These are phyloP conservation scores for Dendrobium nobile DNA, from an alignment of 106 monocot species.

Conservation along the genomic window DNA sequence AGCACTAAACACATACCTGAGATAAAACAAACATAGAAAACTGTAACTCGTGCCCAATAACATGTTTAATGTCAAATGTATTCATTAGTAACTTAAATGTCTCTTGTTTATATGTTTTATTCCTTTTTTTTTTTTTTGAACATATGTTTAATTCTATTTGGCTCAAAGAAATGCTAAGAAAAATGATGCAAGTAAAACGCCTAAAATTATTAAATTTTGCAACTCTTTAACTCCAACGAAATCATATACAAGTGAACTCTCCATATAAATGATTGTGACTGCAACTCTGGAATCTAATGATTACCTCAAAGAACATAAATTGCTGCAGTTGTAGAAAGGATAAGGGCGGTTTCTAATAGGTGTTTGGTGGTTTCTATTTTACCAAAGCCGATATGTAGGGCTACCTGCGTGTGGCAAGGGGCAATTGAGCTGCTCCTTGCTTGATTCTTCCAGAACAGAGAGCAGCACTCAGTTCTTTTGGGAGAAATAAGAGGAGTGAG, in stretches of 20 bases:
- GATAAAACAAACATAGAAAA: not conserved
- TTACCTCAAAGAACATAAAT: not conserved
- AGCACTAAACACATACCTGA: not conserved
- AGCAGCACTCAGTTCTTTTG: too few relatives aligned
- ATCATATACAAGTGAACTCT: not conserved
- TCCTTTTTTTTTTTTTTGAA: too few relatives aligned
- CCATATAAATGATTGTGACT: not conserved
- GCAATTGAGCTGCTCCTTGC: too few relatives aligned
- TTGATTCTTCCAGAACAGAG: too few relatives aligned
- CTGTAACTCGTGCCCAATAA: not conserved
- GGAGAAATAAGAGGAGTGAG: too few relatives aligned
- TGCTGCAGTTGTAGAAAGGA: too few relatives aligned
- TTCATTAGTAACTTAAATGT: not conserved
- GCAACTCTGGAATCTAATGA: not conserved
- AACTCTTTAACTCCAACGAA: not conserved
- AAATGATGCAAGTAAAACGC: not conserved
- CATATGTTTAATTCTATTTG: not conserved
- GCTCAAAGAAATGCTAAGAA: not conserved
- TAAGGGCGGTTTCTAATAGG: too few relatives aligned
- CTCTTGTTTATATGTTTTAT: not conserved
- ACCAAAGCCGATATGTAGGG: too few relatives aligned
- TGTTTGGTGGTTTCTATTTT: too few relatives aligned
- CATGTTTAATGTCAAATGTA: not conserved
- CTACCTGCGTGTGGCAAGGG: too few relatives aligned
- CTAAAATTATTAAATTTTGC: not conserved